Evolutionary conservation across 768 basidiomycete species (phyloP), one percentile per base, ranked within the genome.

Genomic region (Auricularia sp.): DNA sequence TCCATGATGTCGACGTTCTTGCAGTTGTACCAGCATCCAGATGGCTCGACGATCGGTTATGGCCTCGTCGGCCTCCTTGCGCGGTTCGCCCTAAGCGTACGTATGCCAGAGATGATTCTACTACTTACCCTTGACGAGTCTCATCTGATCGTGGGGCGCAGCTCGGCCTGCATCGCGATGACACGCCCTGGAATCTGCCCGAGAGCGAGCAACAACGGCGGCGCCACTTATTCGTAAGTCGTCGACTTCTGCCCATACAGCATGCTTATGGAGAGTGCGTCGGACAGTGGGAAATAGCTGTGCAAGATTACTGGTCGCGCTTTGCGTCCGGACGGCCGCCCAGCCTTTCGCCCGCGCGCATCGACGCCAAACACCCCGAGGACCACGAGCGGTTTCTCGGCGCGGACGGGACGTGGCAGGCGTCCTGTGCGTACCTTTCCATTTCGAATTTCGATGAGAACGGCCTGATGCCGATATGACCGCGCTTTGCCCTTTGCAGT

Each of bases 311-410:
- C 23, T 59, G 23, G 23, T 12, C 23, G 56, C 1, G 16, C 11
- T 34, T 59, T 4, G 5, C 56, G 29, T 35, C 86, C 70, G 85
- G 86, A 18, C 81, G 87, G 33, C 87, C 87, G 3, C 84, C 87
- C 35, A 85, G 86, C 2, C 85, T 88, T 67, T 79, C 84, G 21
- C 69, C 83, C 43, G 79, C 85, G 0, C 87, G 88, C 72, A 77
- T 87, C 53, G 87, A 88, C 64, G 84, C 83, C 73, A 86, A 83
- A 68, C 74, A 86, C 74, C 86, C 87, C 0, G 76, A 80, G 69
- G 79, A 79, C 68, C 29, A 74, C 1, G 79, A 76, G 34, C 82
- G 85, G 64, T 65, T 73, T 14, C 39, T 42, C 39, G 39, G 39
- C 39, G 39, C 39, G 39, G 39, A 42, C 12, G 39, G 39, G 7